These are phyloP conservation scores for Phragmites australis DNA, from an alignment of 176 grass and related monocot genomes.

Conservation along the genomic window DNA sequence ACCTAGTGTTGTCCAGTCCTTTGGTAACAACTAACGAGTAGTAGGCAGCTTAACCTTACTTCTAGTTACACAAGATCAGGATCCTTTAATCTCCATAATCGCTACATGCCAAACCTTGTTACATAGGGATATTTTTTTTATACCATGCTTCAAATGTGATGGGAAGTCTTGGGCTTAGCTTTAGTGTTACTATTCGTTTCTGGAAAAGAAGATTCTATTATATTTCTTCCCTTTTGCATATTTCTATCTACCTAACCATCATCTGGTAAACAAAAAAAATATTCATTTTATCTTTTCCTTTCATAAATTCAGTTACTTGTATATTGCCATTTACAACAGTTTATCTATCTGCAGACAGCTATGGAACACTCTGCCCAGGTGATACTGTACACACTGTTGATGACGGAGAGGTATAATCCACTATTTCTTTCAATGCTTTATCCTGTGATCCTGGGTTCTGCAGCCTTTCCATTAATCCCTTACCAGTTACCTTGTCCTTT, in stretches of 20 bases:
- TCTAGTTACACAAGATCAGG: slow-evolving; percentile 18
- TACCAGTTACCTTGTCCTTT: slow-evolving; percentile 30
- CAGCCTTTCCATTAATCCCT: slow-evolving; percentile 29
- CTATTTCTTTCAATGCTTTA: slow-evolving; percentile 10
- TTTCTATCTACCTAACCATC: not conserved
- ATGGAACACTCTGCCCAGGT: slow-evolving; percentile 87
- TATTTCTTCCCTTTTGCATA: slow-evolving; percentile 31
- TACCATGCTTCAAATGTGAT: slow-evolving; percentile 12
- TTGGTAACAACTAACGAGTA: not conserved
- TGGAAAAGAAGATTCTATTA: slow-evolving; percentile 12
- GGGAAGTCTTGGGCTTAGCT: slow-evolving; percentile 5
- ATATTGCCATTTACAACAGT: slow-evolving; percentile 18
- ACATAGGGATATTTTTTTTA: not conserved
- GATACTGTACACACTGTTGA: slow-evolving; percentile 91
- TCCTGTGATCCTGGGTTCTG: slow-evolving; percentile 29
- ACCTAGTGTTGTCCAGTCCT: not conserved
- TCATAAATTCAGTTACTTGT: slow-evolving; percentile 29
- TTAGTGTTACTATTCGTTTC: slow-evolving; percentile 22
- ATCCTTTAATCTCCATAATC: slow-evolving; percentile 17
- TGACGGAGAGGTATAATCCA: slow-evolving; percentile 78
- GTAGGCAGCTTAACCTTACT: not conserved
- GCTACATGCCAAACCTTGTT: not conserved
- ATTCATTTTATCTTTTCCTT: not conserved
- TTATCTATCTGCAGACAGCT: slow-evolving; percentile 57
- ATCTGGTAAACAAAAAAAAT: not conserved